Evolutionary conservation across 495 filamentous ascomycete genomes (phyloP), one percentile per base, ranked within the genome.

Genomic region (Aspergillus asperescens): DNA sequence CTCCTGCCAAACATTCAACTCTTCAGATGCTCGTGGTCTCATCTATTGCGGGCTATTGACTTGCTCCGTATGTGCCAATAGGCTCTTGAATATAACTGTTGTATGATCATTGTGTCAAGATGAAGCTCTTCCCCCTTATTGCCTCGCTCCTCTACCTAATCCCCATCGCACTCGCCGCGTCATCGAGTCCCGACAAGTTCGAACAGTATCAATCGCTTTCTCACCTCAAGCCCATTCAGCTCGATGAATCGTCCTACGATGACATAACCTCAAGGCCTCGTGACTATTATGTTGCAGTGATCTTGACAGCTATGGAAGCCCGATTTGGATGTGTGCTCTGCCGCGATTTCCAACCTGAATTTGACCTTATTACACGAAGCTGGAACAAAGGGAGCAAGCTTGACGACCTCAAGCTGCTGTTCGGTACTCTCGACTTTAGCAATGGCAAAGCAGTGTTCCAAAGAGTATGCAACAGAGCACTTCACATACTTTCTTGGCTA

Each of bases 301-400:
- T 97, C 27, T 74, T 99, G 47, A 99, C 94, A 8, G 93, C 93
- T 45, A 68, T 89, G 56, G 90, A 96, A 60, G 62, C 85, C 32
- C 81, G 88, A 19, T 96, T 85, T 72, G 89, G 88, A 23, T 99
- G 93, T 65, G 70, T 82, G 47, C 76, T 96, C 40, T 99, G 93
- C 66, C 80, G 82, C 29, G 87, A 94, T 48, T 96, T 97, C 70
- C 84, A 93, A 62, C 86, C 93, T 1, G 94, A 99, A 70, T 99
- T 90, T 85, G 88, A 95, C 20, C 66, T 99, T 19, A 78, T 99
- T 27, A 79, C 81, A 13, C 87, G 81, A 63, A 94, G 89, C 74
- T 99, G 93, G 93, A 77, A 77, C 53, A 87, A 83, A 62, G 89
- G 87, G 2, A 83, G 90, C 66, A 88, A 85, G 70, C 67, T 75